Evolutionary conservation across 176 grass and related monocot genomes (phyloP), one percentile per base, ranked within the genome.

Genomic region (Carex kokanica): DNA sequence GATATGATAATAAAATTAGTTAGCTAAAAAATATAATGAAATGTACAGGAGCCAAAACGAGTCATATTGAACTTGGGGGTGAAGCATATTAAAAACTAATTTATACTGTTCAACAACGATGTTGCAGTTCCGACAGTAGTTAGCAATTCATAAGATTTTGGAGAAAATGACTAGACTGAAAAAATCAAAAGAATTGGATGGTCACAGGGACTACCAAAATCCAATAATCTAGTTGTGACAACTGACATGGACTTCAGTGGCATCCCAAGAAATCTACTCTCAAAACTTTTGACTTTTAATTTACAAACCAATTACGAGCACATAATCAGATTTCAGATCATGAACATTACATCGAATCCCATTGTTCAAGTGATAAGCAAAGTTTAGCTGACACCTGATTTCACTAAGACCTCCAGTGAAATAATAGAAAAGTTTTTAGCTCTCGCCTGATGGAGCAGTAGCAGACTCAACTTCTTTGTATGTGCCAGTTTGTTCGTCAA

Each of bases 401-500:
- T n/a, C n/a, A n/a, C n/a, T n/a, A 63, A 43, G 4, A 81, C 4
- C 51, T 34, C 55, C 60, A 49, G 60, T 64, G n/a, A 63, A 20
- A 81, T 2, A 41, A 49, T 14, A 17, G 18, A 52, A 58, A 52
- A 55, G 15, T 8, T 34, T 69, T 86, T 56, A 86, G 49, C 63
- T 80, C 43, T 78, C 80, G 40, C 40, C 25, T 82, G 15, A 11
- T 0, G 17, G 29, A 41, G 81, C 20, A 29, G 62, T 60, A 73
- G 64, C 60, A 70, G 57, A 53, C 10, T 91, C 79, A 36, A 91
- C 71, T 87, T 98, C 92, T 36, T 82, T 89, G 84, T 93, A 95
- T 23, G 86, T 66, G 23, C 88, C 86, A 56, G 78, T 93, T 89
- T 98, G 91, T 65, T 95, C 91, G 1, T 98, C 86, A 3, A 88